Base-by-base conservation (phyloP, 2,329 filamentous ascomycete species). In the Penicillium hesseltinei region DNA sequence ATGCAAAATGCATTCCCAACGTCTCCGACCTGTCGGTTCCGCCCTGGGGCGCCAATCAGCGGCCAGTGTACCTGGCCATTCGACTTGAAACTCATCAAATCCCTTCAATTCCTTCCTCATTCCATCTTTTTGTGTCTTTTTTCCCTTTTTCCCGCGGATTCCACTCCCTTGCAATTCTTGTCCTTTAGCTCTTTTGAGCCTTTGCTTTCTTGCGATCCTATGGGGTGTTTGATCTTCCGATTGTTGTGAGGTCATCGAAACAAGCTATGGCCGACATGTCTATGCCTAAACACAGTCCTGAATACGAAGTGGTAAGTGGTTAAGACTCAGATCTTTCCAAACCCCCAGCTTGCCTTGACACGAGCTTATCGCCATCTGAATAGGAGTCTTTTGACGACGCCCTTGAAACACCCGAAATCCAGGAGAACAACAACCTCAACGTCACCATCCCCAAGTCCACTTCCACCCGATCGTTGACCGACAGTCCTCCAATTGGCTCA, bases 351-450 rank as follows among this genome's bases (percentile, higher is more conserved):
- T 58, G 63, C 54, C 39, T 54, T 54, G 51, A 58, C 36, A 40
- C 25, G 43, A 51, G 43, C 58, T 59, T 49, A 55, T 49, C 52
- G 25, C 54, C 43, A 45, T 47, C n/a, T 29, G 40, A 57, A 21
- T 71, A 91, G 88, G 88, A 92, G 68, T 84, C 84, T 17, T 96
- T 95, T 69, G 91, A 96, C 77, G 91, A 96, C 80, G 91, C 90
- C 54, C 73, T 84, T 81, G 69, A 80, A 73, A 62, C 72, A 65
- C 60, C 71, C 65, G 63, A 62, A 55, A 58, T 66, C 57, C 59
- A 62, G 50, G 66, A 69, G 23, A 69, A 61, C 50, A 52, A 33
- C 50, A 52, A 25, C 44, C 65, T 71, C 45, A 66, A 65, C 43
- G 63, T 71, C 53, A 66, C 69, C 38, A 69, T 74, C 23, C 71